Conservation (phyloP, 352 stramenopile species). For the Phytopythium sindhum region DNA sequence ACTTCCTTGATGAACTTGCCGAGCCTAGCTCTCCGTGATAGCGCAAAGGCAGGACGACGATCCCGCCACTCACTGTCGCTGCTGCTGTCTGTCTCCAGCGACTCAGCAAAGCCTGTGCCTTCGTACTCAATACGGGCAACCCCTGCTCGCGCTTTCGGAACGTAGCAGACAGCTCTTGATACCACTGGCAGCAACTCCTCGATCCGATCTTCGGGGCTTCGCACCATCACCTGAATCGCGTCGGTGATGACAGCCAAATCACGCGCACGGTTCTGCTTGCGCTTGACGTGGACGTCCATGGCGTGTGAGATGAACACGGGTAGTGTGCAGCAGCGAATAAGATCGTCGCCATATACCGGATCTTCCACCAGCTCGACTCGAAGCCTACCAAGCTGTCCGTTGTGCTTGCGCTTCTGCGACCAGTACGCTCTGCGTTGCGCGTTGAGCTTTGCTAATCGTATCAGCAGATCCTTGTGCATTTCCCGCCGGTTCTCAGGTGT, state of each 20-base stretch:
- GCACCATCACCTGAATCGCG: constrained; percentile 49
- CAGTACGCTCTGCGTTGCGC: constrained; percentile 31
- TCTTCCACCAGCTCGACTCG: constrained; percentile 32
- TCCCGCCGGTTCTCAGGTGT: constrained; percentile 16
- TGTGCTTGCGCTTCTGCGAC: constrained; percentile 28
- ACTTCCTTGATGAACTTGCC: constrained; percentile 18
- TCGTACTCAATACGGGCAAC: constrained; percentile 34
- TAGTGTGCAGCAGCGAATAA: constrained; percentile 46
- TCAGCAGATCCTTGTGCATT: constrained; percentile 35
- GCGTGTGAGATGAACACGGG: constrained; percentile 67
- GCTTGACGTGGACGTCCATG: constrained; percentile 63
- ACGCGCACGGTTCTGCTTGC: constrained; percentile 1
- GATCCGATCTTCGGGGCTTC: constrained; percentile 39
- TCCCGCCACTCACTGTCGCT: neutral
- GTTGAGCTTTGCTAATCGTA: constrained; percentile 28
- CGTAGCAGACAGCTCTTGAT: constrained; percentile 68
- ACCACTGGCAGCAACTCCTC: constrained; percentile 39
- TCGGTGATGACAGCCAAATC: constrained; percentile 25
- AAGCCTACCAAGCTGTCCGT: constrained; percentile 23
- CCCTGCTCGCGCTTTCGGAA: constrained; percentile 58
- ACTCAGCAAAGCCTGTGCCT: constrained; percentile 34
- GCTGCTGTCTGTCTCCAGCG: neutral
- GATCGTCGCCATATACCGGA: constrained; percentile 43
- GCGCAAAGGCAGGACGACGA: constrained; percentile 22
- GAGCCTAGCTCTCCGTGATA: constrained; percentile 30